Percentiles rank a stretch among this genome's conserved stretches.
Conservation (phyloP, 495 filamentous ascomycete genomes). For the Emericellopsis terricola region DNA sequence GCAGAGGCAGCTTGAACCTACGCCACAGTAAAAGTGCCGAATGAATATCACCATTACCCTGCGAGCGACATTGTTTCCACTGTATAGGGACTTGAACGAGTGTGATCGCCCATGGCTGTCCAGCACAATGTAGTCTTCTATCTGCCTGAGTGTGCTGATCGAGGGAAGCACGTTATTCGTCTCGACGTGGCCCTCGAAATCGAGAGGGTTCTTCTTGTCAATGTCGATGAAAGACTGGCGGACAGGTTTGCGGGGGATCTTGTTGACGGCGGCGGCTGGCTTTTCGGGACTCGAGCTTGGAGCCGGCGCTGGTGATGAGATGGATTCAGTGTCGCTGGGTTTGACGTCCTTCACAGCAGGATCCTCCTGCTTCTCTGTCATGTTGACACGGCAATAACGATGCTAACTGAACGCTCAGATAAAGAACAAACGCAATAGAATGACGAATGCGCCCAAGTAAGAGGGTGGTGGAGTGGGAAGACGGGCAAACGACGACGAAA, state of each 20-base stretch:
- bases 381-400: too few relatives aligned
- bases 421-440: too few relatives aligned
- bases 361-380: too few relatives aligned
- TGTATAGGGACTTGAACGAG: conserved; percentile 52
- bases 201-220: conserved; percentile 8
- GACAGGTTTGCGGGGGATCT: neutral
- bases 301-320: too few relatives aligned
- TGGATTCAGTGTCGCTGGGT: too few relatives aligned
- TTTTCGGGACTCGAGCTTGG: too few relatives aligned
- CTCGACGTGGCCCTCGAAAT: conserved; percentile 27
- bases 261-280: neutral
- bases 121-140: conserved; percentile 40
- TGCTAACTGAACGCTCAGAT: too few relatives aligned
- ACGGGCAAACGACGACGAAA: too few relatives aligned
- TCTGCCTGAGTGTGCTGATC: conserved; percentile 23
- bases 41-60: conserved; percentile 65
- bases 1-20: conserved; percentile 21
- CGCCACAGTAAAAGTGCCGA: conserved; percentile 81
- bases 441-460: too few relatives aligned
- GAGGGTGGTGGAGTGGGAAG: too few relatives aligned
- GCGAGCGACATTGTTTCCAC: conserved; percentile 29
- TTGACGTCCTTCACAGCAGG: too few relatives aligned
- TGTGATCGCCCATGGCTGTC: conserved; percentile 42
- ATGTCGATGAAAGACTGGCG: neutral
- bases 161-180: conserved; percentile 36